Evolutionary conservation across 192 early-diverging fungal genomes (phyloP), one percentile per base, ranked within the genome.

Genomic region (Umbelopsis sp.): DNA sequence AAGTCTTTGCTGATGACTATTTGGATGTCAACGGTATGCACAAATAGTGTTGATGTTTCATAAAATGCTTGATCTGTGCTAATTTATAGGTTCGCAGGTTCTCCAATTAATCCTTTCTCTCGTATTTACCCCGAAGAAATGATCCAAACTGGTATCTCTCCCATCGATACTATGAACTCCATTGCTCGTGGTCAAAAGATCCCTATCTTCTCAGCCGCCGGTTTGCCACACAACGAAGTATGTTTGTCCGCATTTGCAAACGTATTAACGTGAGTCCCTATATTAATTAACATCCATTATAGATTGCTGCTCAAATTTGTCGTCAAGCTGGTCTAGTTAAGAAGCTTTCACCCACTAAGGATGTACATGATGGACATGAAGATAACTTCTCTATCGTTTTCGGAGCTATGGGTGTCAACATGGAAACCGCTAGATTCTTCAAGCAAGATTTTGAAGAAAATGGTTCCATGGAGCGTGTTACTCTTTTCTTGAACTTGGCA

Each of bases 161-260:
- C 97, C 52, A 99, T 99, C 68, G 97, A 99, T 75, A 97, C 96
- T 51, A 99, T 99, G 97, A 98, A 98, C 88, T 98, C 96, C 20
- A 97, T 99, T 88, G 97, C 97, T 37, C 94, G 97, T 87, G 97
- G 97, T n/a, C 97, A 99, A 82, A 99, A 99, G 88, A 99, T 99
- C 74, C 97, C 97, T 44, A 99, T 99, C 70, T 99, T 99, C 89
- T 99, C 97, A 45, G 96, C 97, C 27, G 89, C 96, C 72, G 97
- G 97, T 76, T 79, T 99, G 53, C 97, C 97, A 30, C 97, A 99
- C 82, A 99, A 99, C 82, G 97, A 99, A 78, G 92, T 93, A 78
- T 46, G 77, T 50, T 30, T 4, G 2, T 5, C 49, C 46, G 15
- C 64, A 23, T 30, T 12, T 12, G 22, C 13, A 16, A 47, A 51